A percentile compares a stretch with the other conserved stretches of the same genome.
Evolutionary conservation across 768 basidiomycete genomes (phyloP).

Genomic region (Trametes coccinea): DNA sequence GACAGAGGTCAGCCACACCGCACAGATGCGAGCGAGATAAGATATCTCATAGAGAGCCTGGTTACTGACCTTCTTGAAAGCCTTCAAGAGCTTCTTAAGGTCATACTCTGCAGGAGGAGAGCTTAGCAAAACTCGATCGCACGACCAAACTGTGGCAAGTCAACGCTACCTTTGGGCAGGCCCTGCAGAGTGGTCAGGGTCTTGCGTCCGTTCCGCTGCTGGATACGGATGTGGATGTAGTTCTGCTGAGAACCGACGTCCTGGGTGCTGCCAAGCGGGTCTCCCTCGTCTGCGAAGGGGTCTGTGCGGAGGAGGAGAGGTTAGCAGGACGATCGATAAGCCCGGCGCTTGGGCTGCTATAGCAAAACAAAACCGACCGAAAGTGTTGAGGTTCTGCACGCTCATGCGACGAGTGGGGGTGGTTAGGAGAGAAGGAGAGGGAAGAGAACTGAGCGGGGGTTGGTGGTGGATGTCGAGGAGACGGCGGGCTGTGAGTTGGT

Average conservation of each 20-base stretch:
- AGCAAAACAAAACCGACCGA: conserved; percentile 51
- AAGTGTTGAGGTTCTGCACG: conserved; percentile 88
- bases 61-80: conserved; percentile 88
- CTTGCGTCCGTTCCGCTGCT: conserved; percentile 99
- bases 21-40: neutral
- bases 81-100: conserved; percentile 96
- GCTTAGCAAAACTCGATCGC: neutral
- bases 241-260: conserved; percentile 82
- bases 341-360: neutral
- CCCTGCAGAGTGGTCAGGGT: conserved; percentile 97
- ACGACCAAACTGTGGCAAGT: conserved; percentile 25
- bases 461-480: conserved; percentile 30
- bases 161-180: conserved; percentile 70
- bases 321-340: conserved; percentile 24
- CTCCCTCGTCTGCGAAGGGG: conserved; percentile 95
- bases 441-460: conserved; percentile 48
- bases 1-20: conserved; percentile 14
- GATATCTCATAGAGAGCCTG: neutral
- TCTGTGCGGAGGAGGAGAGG: conserved; percentile 45
- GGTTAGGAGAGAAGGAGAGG: conserved; percentile 31
- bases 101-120: conserved; percentile 72
- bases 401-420: conserved; percentile 72
- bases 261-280: conserved; percentile 69
- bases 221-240: conserved; percentile 95
- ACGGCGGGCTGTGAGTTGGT: conserved; percentile 10